These are phyloP conservation scores for Pleurotus ostreatus DNA, from an alignment of 768 basidiomycete genomes.

Conservation along the genomic window DNA sequence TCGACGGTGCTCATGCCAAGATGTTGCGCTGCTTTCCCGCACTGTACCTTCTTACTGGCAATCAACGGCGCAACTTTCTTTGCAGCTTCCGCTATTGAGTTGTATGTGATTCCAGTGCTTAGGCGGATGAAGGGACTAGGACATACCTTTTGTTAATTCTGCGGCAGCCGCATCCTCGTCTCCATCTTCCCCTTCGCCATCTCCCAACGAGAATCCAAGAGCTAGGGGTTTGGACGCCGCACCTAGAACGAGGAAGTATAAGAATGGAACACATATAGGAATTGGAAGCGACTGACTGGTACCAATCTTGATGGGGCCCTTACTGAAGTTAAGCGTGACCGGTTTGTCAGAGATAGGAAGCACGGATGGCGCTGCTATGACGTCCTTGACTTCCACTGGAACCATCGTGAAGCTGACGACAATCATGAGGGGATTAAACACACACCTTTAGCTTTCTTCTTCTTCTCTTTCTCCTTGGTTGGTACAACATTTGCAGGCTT, in stretches of 20 bases:
- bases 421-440: not conserved
- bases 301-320: slow-evolving; percentile 34
- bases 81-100: slow-evolving; percentile 35
- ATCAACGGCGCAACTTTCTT: slow-evolving; percentile 81
- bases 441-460: slow-evolving; percentile 58
- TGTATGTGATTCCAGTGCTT: not conserved
- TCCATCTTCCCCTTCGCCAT: slow-evolving; percentile 33
- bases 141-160: slow-evolving; percentile 47
- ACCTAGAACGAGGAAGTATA: too few relatives aligned
- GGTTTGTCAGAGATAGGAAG: slow-evolving; percentile 79
- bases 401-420: too few relatives aligned
- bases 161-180: slow-evolving; percentile 25
- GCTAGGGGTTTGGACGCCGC: slow-evolving; percentile 32
- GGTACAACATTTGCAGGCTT: slow-evolving; percentile 27
- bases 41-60: slow-evolving; percentile 75
- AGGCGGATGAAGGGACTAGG: not conserved
- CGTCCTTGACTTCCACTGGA: slow-evolving; percentile 12
- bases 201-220: slow-evolving; percentile 69
- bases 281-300: slow-evolving; percentile 17
- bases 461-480: slow-evolving; percentile 48
- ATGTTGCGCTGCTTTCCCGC: slow-evolving; percentile 3
- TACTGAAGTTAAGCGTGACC: slow-evolving; percentile 73
- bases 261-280: too few relatives aligned
- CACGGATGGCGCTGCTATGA: slow-evolving; percentile 51
- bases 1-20: slow-evolving; percentile 5